Percentiles rank a stretch among this genome's conserved stretches.
Evolutionary conservation across 2,329 filamentous ascomycete genomes (phyloP).

Genomic region (Trichophaea hybrida): DNA sequence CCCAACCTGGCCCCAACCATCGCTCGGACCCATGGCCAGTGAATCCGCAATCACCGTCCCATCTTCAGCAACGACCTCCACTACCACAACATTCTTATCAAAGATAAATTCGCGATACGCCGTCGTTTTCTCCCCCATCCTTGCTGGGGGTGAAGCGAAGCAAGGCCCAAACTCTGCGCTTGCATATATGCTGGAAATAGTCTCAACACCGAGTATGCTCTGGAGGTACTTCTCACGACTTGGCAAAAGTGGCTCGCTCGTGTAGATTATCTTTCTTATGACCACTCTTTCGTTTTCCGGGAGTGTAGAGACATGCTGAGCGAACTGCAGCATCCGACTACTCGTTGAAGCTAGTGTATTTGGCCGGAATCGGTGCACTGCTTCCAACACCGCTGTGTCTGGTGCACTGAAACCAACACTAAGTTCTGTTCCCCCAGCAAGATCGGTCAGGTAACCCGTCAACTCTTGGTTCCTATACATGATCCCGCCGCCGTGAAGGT

Average conservation of each 20-base stretch:
- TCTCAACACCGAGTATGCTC: slow-evolving; percentile 28
- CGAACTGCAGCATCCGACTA: slow-evolving; percentile 32
- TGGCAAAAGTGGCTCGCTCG: slow-evolving; percentile 32
- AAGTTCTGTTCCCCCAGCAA: slow-evolving; percentile 33
- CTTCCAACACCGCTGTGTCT: slow-evolving; percentile 24
- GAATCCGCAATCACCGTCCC: slow-evolving; percentile 23
- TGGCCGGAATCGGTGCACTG: slow-evolving; percentile 29
- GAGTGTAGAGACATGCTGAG: slow-evolving; percentile 31
- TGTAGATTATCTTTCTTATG: slow-evolving; percentile 35
- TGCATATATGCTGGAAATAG: slow-evolving; percentile 33
- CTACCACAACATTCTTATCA: slow-evolving; percentile 30
- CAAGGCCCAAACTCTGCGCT: slow-evolving; percentile 36
- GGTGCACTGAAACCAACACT: slow-evolving; percentile 30
- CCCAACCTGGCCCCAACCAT: slow-evolving; percentile 29
- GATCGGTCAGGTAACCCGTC: slow-evolving; percentile 32
- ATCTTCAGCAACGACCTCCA: slow-evolving; percentile 29
- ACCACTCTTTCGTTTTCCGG: slow-evolving; percentile 9
- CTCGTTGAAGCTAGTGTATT: slow-evolving; percentile 33
- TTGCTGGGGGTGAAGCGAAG: slow-evolving; percentile 29
- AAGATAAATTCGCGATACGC: slow-evolving; percentile 31
- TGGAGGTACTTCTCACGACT: slow-evolving; percentile 30
- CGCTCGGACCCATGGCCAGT: background rate
- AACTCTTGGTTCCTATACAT: slow-evolving; percentile 37
- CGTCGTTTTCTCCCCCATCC: slow-evolving; percentile 23
- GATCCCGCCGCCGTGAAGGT: slow-evolving; percentile 30